Evolutionary conservation across 768 basidiomycete species (phyloP), one percentile per base, ranked within the genome.

Genomic region (Kockovaella imperatae): DNA sequence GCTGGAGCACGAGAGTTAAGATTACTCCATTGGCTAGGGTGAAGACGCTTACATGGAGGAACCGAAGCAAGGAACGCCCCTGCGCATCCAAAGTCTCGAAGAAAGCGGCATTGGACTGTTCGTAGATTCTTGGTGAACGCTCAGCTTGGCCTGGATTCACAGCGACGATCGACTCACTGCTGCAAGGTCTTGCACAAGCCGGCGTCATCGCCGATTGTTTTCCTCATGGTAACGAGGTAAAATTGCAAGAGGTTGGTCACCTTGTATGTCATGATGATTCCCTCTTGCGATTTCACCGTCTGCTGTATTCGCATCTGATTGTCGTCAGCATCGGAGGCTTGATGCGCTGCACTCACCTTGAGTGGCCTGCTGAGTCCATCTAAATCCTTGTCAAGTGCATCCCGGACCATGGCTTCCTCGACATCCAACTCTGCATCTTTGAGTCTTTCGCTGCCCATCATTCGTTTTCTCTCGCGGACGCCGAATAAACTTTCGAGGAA

Each of bases 221-320:
- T 78, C 42, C 80, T 78, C 89, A 99, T 95, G 4, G 90, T 96
- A 26, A 89, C 70, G 64, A 83, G 74, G 68, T 97, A 99, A 66
- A 97, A 99, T 56, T 93, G 87, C 7, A 99, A 72, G n/a, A 97
- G 75, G 60, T 93, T 96, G 39, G 88, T 83, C 43, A 97, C 82
- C 69, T 87, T 90, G 74, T 89, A 99, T 0, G 86, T 81, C 36
- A 84, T 80, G 50, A 97, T 88, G 50, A 84, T 83, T 57, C 87
- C 90, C 70, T 96, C 93, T 66, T 99, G 93, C 0, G 84, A 86
- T 35, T 84, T 80, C 26, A 95, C 80, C 3, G 90, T 95, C 68
- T 97, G 90, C 61, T 86, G 81, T n/a, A 96, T 84, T 23, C 93
- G 81, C 28, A 85, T 75, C 86, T 91, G 56, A 4, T 39, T 3